phyloP scores from a whole-genome alignment of 1,284 basidiomycete genomes.

The Microbotryum saponariae region DNA sequence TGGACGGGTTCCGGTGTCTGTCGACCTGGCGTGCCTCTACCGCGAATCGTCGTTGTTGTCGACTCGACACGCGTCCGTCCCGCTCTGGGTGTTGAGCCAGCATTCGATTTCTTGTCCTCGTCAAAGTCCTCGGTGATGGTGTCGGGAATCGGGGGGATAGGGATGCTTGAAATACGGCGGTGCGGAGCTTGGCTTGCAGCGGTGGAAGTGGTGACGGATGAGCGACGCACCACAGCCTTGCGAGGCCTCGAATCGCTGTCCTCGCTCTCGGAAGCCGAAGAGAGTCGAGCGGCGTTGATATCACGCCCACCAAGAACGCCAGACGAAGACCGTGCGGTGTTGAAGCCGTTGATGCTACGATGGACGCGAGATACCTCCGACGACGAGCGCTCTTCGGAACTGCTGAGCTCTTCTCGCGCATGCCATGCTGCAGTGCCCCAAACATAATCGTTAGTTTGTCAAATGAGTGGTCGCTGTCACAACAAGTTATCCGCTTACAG shows the following conservation, averaged over 20 bases:
- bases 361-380: slow-evolving; percentile 10
- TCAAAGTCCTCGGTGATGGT: slow-evolving; percentile 8
- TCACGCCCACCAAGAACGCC: no score
- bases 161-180: not conserved
- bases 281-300: no score
- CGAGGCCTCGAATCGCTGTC: slow-evolving; percentile 3
- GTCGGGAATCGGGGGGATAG: slow-evolving; percentile 1
- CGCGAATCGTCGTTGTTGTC: no score
- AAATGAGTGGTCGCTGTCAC: not conserved
- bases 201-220: not conserved
- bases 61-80: no score
- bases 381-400: not conserved
- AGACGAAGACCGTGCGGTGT: not conserved
- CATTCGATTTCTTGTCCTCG: slow-evolving; percentile 12
- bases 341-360: slow-evolving; percentile 7
- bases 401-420: not conserved
- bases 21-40: no score
- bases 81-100: no score
- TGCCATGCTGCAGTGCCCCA: slow-evolving; percentile 3
- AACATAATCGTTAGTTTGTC: not conserved
- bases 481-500: no score
- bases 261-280: not conserved
- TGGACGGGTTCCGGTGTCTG: no score
- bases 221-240: not conserved
- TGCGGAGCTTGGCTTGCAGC: not conserved